Evolutionary conservation across 225 moss, liverwort and hornwort genomes (phyloP).

Genomic region (Lunularia cruciata): DNA sequence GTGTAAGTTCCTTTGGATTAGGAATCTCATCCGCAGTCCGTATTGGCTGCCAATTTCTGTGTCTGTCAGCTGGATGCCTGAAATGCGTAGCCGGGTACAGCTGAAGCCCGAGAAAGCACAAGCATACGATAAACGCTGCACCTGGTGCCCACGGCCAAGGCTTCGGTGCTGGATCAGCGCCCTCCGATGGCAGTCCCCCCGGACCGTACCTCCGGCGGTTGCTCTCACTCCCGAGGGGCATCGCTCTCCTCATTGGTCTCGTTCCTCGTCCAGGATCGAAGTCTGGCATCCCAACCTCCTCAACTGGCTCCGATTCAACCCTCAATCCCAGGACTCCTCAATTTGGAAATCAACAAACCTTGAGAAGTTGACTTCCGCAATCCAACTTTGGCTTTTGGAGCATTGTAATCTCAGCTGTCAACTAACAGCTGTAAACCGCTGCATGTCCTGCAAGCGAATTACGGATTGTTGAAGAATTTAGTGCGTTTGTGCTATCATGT

Average conservation of each 20-base stretch:
- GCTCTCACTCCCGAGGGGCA: not conserved
- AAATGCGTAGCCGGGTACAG: conserved; percentile 77
- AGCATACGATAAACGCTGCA: conserved; percentile 46
- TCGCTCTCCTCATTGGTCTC: conserved; percentile 29
- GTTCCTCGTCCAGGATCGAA: conserved; percentile 27
- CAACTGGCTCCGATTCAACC: no score
- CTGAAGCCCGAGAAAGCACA: conserved; percentile 67
- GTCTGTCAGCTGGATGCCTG: conserved; percentile 61
- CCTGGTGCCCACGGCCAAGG: conserved; percentile 63
- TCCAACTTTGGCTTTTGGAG: no score
- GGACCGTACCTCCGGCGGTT: conserved; percentile 25
- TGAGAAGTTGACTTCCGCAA: no score
- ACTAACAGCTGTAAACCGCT: no score
- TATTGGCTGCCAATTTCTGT: conserved; percentile 46
- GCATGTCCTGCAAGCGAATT: no score
- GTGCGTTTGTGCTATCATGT: no score
- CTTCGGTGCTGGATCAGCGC: conserved; percentile 64
- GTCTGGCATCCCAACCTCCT: conserved; percentile 34
- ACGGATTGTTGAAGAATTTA: no score
- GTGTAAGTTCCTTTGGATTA: not conserved
- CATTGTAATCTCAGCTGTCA: no score
- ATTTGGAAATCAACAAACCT: no score
- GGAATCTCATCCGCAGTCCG: not conserved
- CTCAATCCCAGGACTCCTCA: no score
- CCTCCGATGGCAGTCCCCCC: conserved; percentile 42